phyloP scores from a whole-genome alignment of 1,284 basidiomycete species.

The Ganoderma meredithae region DNA sequence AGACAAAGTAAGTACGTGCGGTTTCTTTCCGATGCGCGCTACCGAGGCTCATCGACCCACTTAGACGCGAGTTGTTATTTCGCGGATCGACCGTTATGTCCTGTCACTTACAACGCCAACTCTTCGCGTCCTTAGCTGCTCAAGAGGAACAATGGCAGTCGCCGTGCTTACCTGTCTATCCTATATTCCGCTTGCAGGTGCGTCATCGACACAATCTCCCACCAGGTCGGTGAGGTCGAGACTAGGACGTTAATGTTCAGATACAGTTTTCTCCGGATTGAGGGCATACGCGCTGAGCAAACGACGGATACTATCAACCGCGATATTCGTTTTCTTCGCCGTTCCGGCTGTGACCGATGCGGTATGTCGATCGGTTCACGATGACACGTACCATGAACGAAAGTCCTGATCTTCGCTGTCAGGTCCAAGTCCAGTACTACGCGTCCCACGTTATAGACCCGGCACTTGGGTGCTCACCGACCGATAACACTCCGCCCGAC shows the following conservation, averaged over 20 bases:
- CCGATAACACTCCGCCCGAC: neutral
- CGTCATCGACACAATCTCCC: neutral
- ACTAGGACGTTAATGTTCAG: neutral
- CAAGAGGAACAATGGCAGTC: neutral
- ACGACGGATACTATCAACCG: neutral
- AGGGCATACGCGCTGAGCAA: neutral
- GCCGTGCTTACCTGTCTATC: neutral
- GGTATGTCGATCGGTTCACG: no score
- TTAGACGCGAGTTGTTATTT: neutral
- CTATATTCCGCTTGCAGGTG: neutral
- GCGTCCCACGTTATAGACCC: neutral
- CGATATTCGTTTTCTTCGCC: neutral
- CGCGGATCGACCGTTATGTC: neutral
- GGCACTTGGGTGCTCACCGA: neutral
- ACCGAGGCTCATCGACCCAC: neutral
- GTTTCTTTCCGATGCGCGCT: neutral
- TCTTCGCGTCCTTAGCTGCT: neutral
- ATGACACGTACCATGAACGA: no score
- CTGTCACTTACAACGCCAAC: neutral
- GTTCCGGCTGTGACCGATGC: neutral
- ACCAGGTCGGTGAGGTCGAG: neutral
- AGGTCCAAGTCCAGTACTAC: neutral
- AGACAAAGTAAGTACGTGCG: neutral
- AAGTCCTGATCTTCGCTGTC: neutral
- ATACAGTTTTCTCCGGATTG: neutral